Conservation (phyloP, 352 stramenopile genomes). For the Pythium utonaiense region DNA sequence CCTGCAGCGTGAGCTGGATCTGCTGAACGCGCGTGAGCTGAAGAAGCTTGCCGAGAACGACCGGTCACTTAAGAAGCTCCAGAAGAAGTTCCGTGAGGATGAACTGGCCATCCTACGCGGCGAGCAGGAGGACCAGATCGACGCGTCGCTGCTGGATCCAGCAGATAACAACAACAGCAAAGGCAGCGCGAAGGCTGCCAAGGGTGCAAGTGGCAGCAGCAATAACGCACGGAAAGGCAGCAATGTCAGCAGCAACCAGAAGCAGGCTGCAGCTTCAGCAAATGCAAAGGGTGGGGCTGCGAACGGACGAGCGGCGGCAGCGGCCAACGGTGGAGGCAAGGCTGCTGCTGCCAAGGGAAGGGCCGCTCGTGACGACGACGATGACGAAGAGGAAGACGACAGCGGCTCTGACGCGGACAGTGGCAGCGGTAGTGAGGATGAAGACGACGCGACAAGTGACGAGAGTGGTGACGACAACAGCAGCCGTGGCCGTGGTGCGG, state of each 20-base stretch:
- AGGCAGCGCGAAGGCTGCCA: conserved; percentile 35
- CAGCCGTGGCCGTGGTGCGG: neutral
- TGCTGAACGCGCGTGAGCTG: conserved; percentile 84
- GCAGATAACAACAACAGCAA: conserved; percentile 34
- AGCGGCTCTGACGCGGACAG: conserved; percentile 48
- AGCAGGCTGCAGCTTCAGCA: conserved; percentile 15
- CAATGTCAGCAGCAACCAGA: conserved; percentile 43
- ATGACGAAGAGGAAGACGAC: conserved; percentile 35
- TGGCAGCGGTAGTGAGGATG: conserved; percentile 38
- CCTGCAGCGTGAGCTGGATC: conserved; percentile 91
- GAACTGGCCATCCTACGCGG: conserved; percentile 86
- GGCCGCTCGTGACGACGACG: neutral
- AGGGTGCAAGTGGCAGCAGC: conserved; percentile 32
- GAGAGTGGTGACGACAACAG: conserved; percentile 33
- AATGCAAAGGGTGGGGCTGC: conserved; percentile 14
- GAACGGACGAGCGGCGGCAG: neutral
- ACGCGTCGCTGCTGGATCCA: conserved; percentile 48
- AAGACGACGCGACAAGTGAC: conserved; percentile 52
- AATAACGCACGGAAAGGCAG: conserved; percentile 29
- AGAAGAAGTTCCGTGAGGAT: conserved; percentile 92
- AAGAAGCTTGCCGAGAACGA: conserved; percentile 88
- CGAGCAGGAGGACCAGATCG: conserved; percentile 80
- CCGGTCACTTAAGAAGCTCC: conserved; percentile 89
- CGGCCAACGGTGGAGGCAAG: conserved; percentile 8
- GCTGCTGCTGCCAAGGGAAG: neutral